A percentile compares a stretch with the other conserved stretches of the same genome.
Conservation (phyloP, 345 rosid genomes). For the Garcia nutans region DNA sequence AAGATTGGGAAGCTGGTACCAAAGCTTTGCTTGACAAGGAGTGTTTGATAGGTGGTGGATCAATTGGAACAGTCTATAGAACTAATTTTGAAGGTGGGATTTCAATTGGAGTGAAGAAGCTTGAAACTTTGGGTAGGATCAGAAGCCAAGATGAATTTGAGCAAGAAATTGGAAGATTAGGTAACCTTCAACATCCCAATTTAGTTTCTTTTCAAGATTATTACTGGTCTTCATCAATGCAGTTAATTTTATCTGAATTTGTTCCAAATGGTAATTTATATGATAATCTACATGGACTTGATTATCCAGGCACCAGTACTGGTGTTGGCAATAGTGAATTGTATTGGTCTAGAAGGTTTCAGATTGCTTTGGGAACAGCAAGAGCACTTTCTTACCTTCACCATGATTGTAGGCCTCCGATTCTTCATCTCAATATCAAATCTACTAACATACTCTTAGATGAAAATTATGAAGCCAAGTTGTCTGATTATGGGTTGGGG, state of each 20-base stretch:
- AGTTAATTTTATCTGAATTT: slow-evolving; percentile 72
- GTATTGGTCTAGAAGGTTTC: slow-evolving; percentile 80
- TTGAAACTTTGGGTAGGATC: slow-evolving; percentile 78
- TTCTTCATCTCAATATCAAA: slow-evolving; percentile 91
- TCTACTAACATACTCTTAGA: slow-evolving; percentile 83
- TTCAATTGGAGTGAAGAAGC: slow-evolving; percentile 92
- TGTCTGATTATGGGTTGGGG: slow-evolving; percentile 83
- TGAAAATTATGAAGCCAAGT: slow-evolving; percentile 66
- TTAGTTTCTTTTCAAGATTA: slow-evolving; percentile 84
- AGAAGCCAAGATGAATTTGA: slow-evolving; percentile 91
- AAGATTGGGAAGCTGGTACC: slow-evolving; percentile 96
- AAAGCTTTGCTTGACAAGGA: slow-evolving; percentile 93
- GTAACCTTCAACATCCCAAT: slow-evolving; percentile 68
- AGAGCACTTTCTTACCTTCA: slow-evolving; percentile 88
- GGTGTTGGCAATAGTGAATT: slow-evolving; percentile 61
- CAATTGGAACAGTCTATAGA: slow-evolving; percentile 80
- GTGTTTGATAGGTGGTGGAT: slow-evolving; percentile 76
- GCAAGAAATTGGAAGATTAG: slow-evolving; percentile 76
- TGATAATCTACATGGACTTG: slow-evolving; percentile 64
- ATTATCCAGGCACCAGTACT: slow-evolving; percentile 60
- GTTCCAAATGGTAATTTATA: slow-evolving; percentile 73
- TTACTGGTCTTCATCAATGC: slow-evolving; percentile 86
- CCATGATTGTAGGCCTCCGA: slow-evolving; percentile 81
- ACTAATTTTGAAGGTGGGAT: slow-evolving; percentile 83
- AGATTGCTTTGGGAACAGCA: slow-evolving; percentile 83